These are phyloP conservation scores for Ganoderma meredithae DNA, from an alignment of 1,284 basidiomycete genomes.

Conservation along the genomic window DNA sequence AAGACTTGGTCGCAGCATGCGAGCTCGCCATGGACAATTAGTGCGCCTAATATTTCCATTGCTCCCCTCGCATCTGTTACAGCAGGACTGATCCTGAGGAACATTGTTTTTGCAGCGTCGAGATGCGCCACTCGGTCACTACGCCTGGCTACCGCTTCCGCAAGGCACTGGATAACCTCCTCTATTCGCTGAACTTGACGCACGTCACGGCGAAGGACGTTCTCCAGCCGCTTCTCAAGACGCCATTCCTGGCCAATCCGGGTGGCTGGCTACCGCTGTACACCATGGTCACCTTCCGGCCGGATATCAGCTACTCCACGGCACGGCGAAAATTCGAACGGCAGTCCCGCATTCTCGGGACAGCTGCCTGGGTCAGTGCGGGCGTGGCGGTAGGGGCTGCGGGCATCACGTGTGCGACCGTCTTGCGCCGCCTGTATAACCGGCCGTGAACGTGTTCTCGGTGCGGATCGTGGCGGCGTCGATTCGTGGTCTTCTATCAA, in stretches of 20 bases:
- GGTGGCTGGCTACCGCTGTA: conserved; percentile 92
- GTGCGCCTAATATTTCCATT: conserved; percentile 56
- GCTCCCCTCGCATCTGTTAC: conserved; percentile 10
- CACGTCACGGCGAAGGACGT: conserved; percentile 47
- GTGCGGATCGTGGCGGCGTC: conserved; percentile 4
- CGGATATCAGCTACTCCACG: conserved; percentile 89
- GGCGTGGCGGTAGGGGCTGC: conserved; percentile 48
- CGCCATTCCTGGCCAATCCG: conserved; percentile 63
- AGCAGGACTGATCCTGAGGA: neutral
- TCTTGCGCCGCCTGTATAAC: conserved; percentile 45
- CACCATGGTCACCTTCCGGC: conserved; percentile 97
- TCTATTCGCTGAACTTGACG: conserved; percentile 68
- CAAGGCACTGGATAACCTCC: conserved; percentile 81
- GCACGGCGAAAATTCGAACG: conserved; percentile 67
- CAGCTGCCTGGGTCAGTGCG: conserved; percentile 37
- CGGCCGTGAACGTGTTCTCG: conserved; percentile 33
- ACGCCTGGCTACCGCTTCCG: conserved; percentile 83
- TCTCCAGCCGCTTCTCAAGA: conserved; percentile 37
- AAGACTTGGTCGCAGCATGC: conserved; percentile 90
- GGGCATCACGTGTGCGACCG: conserved; percentile 47
- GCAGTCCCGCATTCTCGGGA: conserved; percentile 62
- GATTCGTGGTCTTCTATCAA: neutral
- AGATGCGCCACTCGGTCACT: conserved; percentile 95
- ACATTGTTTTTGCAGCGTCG: conserved; percentile 61
- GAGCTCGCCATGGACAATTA: conserved; percentile 96